Conservation (phyloP, 2,329 filamentous ascomycete genomes). For the Stachybotrys chlorohalonatus region DNA sequence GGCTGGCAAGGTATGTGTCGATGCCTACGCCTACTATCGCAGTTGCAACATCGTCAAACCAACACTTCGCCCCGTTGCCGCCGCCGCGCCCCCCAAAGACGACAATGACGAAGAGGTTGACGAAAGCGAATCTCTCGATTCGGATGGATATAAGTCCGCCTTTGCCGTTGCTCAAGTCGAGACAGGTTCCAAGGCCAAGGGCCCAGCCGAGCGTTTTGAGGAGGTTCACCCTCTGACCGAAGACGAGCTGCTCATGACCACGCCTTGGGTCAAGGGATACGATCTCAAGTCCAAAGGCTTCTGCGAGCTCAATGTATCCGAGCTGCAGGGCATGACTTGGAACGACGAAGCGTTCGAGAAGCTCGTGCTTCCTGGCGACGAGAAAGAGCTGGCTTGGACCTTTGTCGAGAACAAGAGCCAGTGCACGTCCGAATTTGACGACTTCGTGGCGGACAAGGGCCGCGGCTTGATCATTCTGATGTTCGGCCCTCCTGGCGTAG, state of each 20-base stretch:
- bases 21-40: constrained; percentile 24
- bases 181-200: constrained; percentile 3
- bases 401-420: constrained; percentile 26
- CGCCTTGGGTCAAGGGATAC: constrained; percentile 26
- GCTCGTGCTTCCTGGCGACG: constrained; percentile 23
- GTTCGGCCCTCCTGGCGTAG: constrained; percentile 34
- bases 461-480: constrained; percentile 36
- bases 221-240: constrained; percentile 18
- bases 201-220: constrained; percentile 9
- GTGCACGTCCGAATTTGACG: constrained; percentile 17
- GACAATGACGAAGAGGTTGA: neutral
- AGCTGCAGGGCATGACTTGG: constrained; percentile 17
- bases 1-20: constrained; percentile 21
- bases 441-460: constrained; percentile 25
- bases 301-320: constrained; percentile 6
- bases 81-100: neutral
- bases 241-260: constrained; percentile 23
- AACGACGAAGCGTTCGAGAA: constrained; percentile 26
- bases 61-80: constrained; percentile 7
- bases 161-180: constrained; percentile 6
- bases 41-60: constrained; percentile 20
- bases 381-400: constrained; percentile 28
- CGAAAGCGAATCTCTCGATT: neutral
- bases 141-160: constrained; percentile 2
- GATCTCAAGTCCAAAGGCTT: constrained; percentile 26